These are phyloP conservation scores for Diaporthe eres DNA, from an alignment of 2,329 filamentous ascomycete genomes.

Conservation along the genomic window DNA sequence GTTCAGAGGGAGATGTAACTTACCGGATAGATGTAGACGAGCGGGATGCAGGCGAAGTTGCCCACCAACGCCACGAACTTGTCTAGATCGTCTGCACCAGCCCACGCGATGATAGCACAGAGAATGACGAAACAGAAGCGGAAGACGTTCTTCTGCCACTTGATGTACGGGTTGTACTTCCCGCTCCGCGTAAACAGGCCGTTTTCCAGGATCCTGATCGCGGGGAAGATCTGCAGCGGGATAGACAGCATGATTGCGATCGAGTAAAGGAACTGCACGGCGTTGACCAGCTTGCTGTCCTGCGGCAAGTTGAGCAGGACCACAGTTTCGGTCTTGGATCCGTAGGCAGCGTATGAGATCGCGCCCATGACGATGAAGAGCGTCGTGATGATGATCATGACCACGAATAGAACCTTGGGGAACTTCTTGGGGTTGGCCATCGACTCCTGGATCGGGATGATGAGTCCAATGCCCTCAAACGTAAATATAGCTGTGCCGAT, in stretches of 20 bases:
- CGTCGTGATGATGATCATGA: conserved; percentile 96
- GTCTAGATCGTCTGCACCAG: conserved; percentile 91
- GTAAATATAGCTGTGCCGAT: conserved; percentile 99
- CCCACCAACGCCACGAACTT: conserved; percentile 98
- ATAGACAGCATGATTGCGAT: conserved; percentile 96
- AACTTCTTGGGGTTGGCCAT: conserved; percentile 95
- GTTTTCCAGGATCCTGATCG: conserved; percentile 96
- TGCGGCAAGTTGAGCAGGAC: conserved; percentile 97
- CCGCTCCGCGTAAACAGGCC: conserved; percentile 93
- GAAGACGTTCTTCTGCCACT: conserved; percentile 99
- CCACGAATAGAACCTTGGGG: conserved; percentile 85
- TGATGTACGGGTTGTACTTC: conserved; percentile 98
- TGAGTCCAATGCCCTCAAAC: conserved; percentile 96
- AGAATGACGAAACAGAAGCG: conserved; percentile 92
- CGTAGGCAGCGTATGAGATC: conserved; percentile 95
- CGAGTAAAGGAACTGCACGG: conserved; percentile 97
- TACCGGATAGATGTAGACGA: conserved; percentile 98
- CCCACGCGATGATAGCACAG: conserved; percentile 91
- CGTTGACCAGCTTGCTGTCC: conserved; percentile 94
- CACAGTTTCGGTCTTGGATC: conserved; percentile 94
- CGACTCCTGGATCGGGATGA: conserved; percentile 97
- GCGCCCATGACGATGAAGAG: conserved; percentile 94
- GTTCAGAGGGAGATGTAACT: conserved; percentile 56
- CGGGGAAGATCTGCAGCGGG: conserved; percentile 96
- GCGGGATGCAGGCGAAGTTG: conserved; percentile 96